Conservation (phyloP, 2,329 filamentous ascomycete species). For the Aspergillus eucalypticola region DNA sequence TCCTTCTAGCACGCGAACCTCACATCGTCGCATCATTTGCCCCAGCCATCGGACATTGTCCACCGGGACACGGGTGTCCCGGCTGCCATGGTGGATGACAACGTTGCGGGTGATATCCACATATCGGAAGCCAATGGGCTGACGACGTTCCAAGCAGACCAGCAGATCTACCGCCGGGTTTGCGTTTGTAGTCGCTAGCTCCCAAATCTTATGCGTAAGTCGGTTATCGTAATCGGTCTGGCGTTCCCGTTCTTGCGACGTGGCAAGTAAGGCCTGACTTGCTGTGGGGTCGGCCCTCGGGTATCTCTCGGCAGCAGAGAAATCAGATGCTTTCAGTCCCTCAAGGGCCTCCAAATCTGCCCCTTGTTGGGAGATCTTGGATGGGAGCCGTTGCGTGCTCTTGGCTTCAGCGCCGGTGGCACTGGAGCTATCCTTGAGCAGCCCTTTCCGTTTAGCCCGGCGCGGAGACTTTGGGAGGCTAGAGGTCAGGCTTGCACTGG, state of each 20-base stretch:
- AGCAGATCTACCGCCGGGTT: conserved; percentile 93
- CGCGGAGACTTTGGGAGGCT: conserved; percentile 69
- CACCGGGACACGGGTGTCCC: conserved; percentile 87
- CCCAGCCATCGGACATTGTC: conserved; percentile 96
- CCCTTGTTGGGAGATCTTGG: conserved; percentile 22
- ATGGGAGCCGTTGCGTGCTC: conserved; percentile 14
- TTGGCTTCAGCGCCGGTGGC: conserved; percentile 56
- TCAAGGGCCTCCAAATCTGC: conserved; percentile 21
- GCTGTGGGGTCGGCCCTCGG: conserved; percentile 12
- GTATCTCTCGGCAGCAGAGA: conserved; percentile 19
- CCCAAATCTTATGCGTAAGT: conserved; percentile 92
- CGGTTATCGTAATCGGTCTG: conserved; percentile 70
- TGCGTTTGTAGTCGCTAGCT: conserved; percentile 82
- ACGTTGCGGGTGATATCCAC: conserved; percentile 91
- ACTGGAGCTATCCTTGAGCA: conserved; percentile 38
- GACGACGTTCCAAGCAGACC: conserved; percentile 85
- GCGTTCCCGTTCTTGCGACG: conserved; percentile 37
- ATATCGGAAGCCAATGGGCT: conserved; percentile 93
- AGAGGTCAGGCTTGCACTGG: conserved; percentile 79
- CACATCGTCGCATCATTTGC: conserved; percentile 88
- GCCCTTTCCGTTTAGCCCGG: conserved; percentile 60
- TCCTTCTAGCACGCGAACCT: conserved; percentile 84
- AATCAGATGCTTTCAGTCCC: conserved; percentile 18
- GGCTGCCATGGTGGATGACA: conserved; percentile 89
- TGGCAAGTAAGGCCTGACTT: conserved; percentile 17